Evolutionary conservation across 73 alveolate genomes (phyloP).

Genomic region (Paramecium pentaurelia): DNA sequence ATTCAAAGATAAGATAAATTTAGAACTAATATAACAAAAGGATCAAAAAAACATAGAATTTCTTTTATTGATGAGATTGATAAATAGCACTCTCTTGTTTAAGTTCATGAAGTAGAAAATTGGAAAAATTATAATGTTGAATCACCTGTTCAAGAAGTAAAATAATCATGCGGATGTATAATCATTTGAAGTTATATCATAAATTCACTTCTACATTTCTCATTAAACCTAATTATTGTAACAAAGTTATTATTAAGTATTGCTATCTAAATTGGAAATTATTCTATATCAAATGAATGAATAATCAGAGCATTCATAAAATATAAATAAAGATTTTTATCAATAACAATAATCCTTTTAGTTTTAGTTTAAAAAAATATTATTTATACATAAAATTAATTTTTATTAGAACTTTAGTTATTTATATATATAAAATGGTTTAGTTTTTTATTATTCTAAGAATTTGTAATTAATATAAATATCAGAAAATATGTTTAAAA

Average conservation of each 20-base stretch:
- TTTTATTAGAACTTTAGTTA: too few species aligned
- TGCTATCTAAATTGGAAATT: neutral
- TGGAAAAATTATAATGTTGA: slow-evolving; percentile 34
- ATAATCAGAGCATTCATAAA: neutral
- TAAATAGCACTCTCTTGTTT: neutral
- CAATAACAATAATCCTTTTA: neutral
- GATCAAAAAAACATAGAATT: neutral
- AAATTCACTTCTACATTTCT: neutral
- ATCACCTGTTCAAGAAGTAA: neutral
- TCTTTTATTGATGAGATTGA: slow-evolving; percentile 16
- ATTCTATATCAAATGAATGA: neutral
- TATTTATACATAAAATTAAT: too few species aligned
- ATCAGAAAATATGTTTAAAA: neutral
- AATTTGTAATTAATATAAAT: neutral
- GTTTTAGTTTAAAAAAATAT: neutral
- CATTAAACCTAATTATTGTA: neutral
- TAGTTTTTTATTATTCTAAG: neutral
- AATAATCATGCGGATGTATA: slow-evolving; percentile 27
- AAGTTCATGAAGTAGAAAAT: slow-evolving; percentile 23
- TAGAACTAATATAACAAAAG: neutral
- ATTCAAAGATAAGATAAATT: neutral
- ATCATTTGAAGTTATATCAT: slow-evolving; percentile 3
- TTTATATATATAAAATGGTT: too few species aligned
- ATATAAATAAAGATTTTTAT: neutral
- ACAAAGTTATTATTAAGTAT: neutral